phyloP scores from a whole-genome alignment of 169 alveolate species.

The Cryptosporidium viatorum region DNA sequence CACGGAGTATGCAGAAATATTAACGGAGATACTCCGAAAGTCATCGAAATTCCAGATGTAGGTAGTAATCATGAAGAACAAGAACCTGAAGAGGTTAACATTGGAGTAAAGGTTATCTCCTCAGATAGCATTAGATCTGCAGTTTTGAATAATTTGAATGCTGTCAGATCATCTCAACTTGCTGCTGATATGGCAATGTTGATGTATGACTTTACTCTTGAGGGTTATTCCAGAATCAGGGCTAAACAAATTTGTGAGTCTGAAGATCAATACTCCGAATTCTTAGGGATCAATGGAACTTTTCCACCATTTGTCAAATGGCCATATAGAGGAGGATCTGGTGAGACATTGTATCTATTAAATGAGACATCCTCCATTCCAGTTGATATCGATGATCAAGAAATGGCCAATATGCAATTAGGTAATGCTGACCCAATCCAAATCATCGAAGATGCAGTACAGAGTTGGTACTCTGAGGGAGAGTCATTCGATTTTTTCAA shows the following conservation, averaged over 20 bases:
- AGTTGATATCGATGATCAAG: conserved; percentile 57
- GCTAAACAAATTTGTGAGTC: conserved; percentile 63
- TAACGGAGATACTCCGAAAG: conserved; percentile 20
- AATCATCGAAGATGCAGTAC: conserved; percentile 39
- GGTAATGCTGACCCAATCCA: conserved; percentile 42
- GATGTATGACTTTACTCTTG: conserved; percentile 50
- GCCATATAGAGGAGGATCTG: conserved; percentile 75
- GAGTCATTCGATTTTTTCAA: conserved; percentile 42
- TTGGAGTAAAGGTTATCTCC: conserved; percentile 15
- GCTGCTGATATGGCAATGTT: conserved; percentile 76
- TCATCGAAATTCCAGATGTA: conserved; percentile 36
- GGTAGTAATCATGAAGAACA: conserved; percentile 7
- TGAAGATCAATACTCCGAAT: conserved; percentile 12
- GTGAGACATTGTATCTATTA: conserved; percentile 38
- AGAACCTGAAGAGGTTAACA: conserved; percentile 3
- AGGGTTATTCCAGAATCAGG: conserved; percentile 61
- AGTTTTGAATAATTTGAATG: conserved; percentile 22
- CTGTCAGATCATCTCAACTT: conserved; percentile 57
- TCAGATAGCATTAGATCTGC: conserved; percentile 55
- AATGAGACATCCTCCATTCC: conserved; percentile 53
- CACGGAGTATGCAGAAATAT: conserved; percentile 63
- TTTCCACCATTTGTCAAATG: conserved; percentile 70
- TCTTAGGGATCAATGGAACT: conserved; percentile 36
- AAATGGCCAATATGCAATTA: conserved; percentile 31
- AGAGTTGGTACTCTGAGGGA: conserved; percentile 55